Conservation (phyloP, 495 filamentous ascomycete species). For the Trichoderma reesei region DNA sequence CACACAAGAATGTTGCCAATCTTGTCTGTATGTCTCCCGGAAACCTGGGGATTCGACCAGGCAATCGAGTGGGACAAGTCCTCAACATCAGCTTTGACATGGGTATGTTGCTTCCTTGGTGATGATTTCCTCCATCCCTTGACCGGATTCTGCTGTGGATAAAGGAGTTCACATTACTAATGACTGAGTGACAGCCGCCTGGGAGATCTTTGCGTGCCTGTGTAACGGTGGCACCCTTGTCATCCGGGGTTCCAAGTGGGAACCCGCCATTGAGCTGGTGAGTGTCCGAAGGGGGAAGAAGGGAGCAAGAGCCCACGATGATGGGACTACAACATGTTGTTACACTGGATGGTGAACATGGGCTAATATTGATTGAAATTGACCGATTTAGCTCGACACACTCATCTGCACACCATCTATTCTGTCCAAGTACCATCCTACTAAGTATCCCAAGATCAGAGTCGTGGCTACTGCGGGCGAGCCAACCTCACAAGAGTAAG, state of each 20-base stretch:
- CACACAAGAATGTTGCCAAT: slow-evolving; percentile 26
- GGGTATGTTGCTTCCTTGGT: slow-evolving; percentile 19
- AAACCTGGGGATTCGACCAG: slow-evolving; percentile 24
- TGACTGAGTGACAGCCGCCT: slow-evolving; percentile 19
- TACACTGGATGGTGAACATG: not conserved
- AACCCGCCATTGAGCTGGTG: slow-evolving; percentile 9
- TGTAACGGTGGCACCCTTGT: slow-evolving; percentile 30
- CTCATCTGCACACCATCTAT: slow-evolving; percentile 31
- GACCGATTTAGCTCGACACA: slow-evolving; percentile 18
- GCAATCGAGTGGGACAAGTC: slow-evolving; percentile 29
- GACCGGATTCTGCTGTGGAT: not conserved
- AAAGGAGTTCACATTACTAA: not conserved
- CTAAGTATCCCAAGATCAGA: slow-evolving; percentile 27
- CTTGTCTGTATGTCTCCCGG: slow-evolving; percentile 22
- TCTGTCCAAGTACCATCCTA: slow-evolving; percentile 19
- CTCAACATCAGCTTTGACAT: slow-evolving; percentile 33
- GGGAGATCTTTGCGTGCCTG: slow-evolving; percentile 30
- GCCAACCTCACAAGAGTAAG: slow-evolving; percentile 12
- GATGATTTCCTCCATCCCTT: not conserved
- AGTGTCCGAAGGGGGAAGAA: not conserved
- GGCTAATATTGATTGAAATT: slow-evolving; percentile 12
- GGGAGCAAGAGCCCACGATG: not conserved
- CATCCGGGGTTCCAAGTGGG: slow-evolving; percentile 23
- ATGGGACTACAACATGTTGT: not conserved
- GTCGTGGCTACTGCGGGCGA: slow-evolving; percentile 17